Evolutionary conservation across 345 rosid genomes (phyloP), one percentile per base, ranked within the genome.

Genomic region (Bretschneidera sinensis): DNA sequence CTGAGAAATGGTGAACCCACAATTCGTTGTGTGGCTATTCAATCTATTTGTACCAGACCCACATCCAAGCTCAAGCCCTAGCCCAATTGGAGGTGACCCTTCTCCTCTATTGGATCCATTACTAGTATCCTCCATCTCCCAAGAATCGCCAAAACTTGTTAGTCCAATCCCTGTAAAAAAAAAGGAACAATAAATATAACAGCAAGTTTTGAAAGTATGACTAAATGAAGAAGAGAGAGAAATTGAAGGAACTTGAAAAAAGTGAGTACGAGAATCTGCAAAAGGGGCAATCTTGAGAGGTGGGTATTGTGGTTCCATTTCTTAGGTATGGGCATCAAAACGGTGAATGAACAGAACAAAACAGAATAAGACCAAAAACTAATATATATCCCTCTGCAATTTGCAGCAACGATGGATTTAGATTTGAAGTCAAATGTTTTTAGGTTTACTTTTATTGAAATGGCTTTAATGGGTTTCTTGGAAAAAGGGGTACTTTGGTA

Each of bases 1-100:
- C 52, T 77, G 87, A 55, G 73, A 67, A 60, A 77, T 45, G 3
- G 82, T 73, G 70, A 79, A 79, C 28, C 80, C 81, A 20, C 51
- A 6, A 23, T 60, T 34, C 59, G 52, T 52, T 31, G 21, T 25
- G 18, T 22, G 24, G 24, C 72, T 43, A 15, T 19, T 51, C 16
- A 53, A 6, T 49, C 11, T 7, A 8, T 35, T 14, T 9, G 22
- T 47, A 48, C 34, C 49, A 60, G 55, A 57, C 17, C 82, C 79
- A 48, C 57, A 24, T 52, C 77, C 80, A 33, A 82, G 80, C 61
- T 74, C 84, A 10, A 74, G 75, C 31, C 74, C 76, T 19, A 79
- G 67, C 20, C 74, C 76, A 48, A 70, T 22, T 60, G 78, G 49
- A 43, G 70, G 63, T 43, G 79, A 73, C 43, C 54, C 69, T 23